Evolutionary conservation across 2,329 filamentous ascomycete species (phyloP).

Genomic region (Dactylellina sp.): DNA sequence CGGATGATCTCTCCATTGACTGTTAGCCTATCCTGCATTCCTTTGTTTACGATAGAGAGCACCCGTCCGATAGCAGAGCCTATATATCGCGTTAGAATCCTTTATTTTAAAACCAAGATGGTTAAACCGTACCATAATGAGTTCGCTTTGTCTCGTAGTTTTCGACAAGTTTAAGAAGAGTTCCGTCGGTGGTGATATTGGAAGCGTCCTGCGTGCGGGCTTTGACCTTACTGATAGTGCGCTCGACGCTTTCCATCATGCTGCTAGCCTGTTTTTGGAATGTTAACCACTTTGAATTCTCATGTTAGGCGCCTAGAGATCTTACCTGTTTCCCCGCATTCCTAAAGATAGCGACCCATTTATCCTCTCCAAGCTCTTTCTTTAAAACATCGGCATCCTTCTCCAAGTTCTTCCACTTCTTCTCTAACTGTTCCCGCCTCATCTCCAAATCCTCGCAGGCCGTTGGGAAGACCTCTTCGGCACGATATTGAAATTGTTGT

Average conservation of each 20-base stretch:
- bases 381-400: constrained; percentile 88
- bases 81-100: constrained; percentile 52
- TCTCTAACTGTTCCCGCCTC: constrained; percentile 78
- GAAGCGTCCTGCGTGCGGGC: constrained; percentile 71
- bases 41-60: constrained; percentile 90
- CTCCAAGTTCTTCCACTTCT: constrained; percentile 87
- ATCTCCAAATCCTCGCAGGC: constrained; percentile 89
- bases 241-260: constrained; percentile 94
- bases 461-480: constrained; percentile 82
- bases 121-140: constrained; percentile 73
- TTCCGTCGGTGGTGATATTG: constrained; percentile 68
- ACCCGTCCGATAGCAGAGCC: constrained; percentile 90
- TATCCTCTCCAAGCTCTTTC: constrained; percentile 91
- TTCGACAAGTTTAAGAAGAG: constrained; percentile 85
- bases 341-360: constrained; percentile 95
- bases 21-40: constrained; percentile 93
- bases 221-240: constrained; percentile 83
- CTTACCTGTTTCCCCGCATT: constrained; percentile 74
- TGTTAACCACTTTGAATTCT: too few species aligned
- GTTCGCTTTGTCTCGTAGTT: constrained; percentile 94
- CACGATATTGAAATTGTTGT: constrained; percentile 84
- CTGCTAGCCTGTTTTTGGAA: constrained; percentile 74
- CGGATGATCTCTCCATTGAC: constrained; percentile 95
- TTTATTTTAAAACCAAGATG: neutral
- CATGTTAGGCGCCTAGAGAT: too few species aligned